Conservation (phyloP, 208 protist genomes). For the Acanthamoeba triangularis region DNA sequence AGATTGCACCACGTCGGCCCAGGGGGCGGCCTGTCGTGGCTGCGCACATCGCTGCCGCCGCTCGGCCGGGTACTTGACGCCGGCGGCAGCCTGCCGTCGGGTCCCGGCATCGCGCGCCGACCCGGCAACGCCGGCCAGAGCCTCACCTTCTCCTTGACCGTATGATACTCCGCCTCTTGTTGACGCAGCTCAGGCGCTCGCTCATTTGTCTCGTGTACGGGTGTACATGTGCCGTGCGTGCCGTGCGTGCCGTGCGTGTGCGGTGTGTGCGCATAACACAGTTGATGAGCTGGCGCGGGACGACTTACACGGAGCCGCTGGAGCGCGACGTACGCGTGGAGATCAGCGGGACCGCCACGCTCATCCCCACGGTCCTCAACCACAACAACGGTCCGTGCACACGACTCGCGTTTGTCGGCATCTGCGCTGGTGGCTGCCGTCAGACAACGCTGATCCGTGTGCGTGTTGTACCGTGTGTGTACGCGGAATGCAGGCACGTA, state of each 20-base stretch:
- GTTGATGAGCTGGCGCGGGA: conserved; percentile 1
- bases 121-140: background rate
- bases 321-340: background rate
- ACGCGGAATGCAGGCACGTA: background rate
- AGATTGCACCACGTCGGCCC: background rate
- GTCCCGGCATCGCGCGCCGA: background rate
- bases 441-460: background rate
- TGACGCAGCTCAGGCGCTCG: background rate
- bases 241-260: background rate
- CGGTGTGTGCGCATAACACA: background rate
- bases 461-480: background rate
- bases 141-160: conserved; percentile 21
- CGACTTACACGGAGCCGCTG: background rate
- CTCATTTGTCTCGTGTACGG: background rate
- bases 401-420: background rate
- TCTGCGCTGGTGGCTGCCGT: background rate
- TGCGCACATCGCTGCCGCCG: conserved; percentile 2
- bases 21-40: background rate
- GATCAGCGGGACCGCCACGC: background rate
- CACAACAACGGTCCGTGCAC: background rate
- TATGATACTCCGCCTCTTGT: background rate
- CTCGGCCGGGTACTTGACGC: background rate
- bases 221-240: background rate
- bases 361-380: background rate
- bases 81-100: background rate